phyloP scores from a whole-genome alignment of 441 rosid species.

The Geranium incanum region DNA sequence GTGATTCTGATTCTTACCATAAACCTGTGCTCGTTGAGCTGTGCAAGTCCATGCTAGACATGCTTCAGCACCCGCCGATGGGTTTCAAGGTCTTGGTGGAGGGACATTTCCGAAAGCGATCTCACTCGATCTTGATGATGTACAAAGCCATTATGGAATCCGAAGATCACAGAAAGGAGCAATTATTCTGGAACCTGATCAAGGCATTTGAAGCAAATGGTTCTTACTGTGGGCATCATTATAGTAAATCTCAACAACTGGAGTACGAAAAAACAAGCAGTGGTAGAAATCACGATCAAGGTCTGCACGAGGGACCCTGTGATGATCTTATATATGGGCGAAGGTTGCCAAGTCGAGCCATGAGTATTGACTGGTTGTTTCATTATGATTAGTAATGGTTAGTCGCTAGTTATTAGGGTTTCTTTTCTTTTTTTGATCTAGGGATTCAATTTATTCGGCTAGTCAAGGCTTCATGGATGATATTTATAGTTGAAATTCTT shows the following conservation, averaged over 20 bases:
- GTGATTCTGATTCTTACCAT: neutral
- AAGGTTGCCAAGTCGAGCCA: no score
- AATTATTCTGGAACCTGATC: conserved; percentile 17
- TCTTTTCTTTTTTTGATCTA: neutral
- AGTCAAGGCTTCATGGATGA: neutral
- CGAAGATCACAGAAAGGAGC: neutral
- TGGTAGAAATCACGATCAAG: neutral
- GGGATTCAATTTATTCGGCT: no score
- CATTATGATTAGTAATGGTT: no score
- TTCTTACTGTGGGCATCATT: conserved; percentile 19
- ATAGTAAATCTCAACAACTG: neutral
- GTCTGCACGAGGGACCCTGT: neutral
- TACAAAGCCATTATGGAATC: conserved; percentile 13
- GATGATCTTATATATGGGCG: no score
- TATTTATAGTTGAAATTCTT: neutral
- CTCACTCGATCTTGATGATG: conserved; percentile 17
- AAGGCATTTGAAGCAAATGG: conserved; percentile 17
- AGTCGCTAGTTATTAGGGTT: neutral
- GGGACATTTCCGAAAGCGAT: conserved; percentile 18
- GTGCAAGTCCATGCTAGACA: conserved; percentile 15
- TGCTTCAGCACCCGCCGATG: neutral
- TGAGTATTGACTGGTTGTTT: no score
- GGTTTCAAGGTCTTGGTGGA: conserved; percentile 11
- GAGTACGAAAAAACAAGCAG: neutral
- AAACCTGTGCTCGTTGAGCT: conserved; percentile 10